Percentiles rank a stretch among this genome's conserved stretches.
Evolutionary conservation across 2,329 filamentous ascomycete genomes (phyloP).

Genomic region (Lecanoromycetidae sp.): DNA sequence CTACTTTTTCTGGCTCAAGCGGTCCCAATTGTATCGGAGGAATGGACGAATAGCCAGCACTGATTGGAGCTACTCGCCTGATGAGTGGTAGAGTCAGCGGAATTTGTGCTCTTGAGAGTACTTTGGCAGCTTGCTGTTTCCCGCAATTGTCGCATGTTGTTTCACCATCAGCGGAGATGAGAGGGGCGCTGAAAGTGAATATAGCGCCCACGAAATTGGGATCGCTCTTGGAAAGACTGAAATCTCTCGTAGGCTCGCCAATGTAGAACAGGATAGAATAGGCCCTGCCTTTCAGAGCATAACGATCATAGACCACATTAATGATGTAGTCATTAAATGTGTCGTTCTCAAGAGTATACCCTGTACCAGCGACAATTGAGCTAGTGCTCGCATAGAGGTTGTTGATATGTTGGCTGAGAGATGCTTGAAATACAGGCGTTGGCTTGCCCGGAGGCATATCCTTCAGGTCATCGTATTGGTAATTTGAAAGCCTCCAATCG

Average conservation of each 20-base stretch:
- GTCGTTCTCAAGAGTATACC: background rate
- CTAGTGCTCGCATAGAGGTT: background rate
- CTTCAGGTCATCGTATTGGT: slow-evolving; percentile 2
- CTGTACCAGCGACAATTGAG: background rate
- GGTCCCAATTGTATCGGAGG: background rate
- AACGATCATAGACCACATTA: slow-evolving; percentile 2
- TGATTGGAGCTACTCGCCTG: background rate
- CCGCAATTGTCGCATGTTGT: slow-evolving; percentile 2
- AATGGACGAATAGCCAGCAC: background rate
- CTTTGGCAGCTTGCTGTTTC: background rate
- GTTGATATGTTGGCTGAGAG: background rate
- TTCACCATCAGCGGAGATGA: background rate
- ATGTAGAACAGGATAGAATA: slow-evolving; percentile 4
- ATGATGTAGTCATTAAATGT: slow-evolving; percentile 1
- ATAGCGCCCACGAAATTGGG: background rate
- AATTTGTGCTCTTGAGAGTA: background rate
- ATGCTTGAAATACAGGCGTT: background rate
- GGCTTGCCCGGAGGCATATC: background rate
- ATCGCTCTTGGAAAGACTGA: background rate
- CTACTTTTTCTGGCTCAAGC: background rate
- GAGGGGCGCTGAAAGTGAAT: slow-evolving; percentile 1
- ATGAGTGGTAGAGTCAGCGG: background rate
- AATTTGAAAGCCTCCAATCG: background rate
- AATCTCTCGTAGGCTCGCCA: background rate
- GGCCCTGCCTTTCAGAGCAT: slow-evolving; percentile 1